Evolutionary conservation across 2,329 filamentous ascomycete genomes (phyloP).

Genomic region (Lasiodiplodia theobromae): DNA sequence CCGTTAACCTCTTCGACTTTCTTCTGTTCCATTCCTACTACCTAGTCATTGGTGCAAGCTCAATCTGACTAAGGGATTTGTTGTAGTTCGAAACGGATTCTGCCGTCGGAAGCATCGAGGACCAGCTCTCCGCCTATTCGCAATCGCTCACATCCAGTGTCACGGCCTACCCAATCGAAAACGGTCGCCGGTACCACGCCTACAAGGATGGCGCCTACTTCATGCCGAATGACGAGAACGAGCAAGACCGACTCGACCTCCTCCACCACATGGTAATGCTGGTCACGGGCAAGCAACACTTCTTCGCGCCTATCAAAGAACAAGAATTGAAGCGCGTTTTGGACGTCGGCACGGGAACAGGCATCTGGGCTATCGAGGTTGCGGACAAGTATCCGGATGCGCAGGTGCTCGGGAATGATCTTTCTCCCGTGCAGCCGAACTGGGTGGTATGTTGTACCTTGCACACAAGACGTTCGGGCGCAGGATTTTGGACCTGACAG

Average conservation of each 20-base stretch:
- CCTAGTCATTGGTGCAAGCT: neutral
- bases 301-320: slow-evolving; percentile 33
- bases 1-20: neutral
- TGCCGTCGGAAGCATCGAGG: slow-evolving; percentile 9
- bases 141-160: slow-evolving; percentile 31
- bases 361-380: slow-evolving; percentile 40
- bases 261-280: slow-evolving; percentile 38
- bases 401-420: slow-evolving; percentile 45
- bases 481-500: too few relatives aligned
- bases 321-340: slow-evolving; percentile 31
- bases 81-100: slow-evolving; percentile 18
- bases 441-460: slow-evolving; percentile 19
- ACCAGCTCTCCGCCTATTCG: slow-evolving; percentile 23
- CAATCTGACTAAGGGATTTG: neutral
- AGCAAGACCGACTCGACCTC: slow-evolving; percentile 43
- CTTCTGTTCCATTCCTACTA: neutral
- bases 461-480: too few relatives aligned
- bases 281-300: slow-evolving; percentile 40
- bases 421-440: slow-evolving; percentile 58
- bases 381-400: slow-evolving; percentile 29
- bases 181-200: slow-evolving; percentile 40
- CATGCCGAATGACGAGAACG: slow-evolving; percentile 40
- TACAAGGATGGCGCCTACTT: slow-evolving; percentile 39
- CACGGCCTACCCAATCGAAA: slow-evolving; percentile 35
- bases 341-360: slow-evolving; percentile 41